phyloP scores from a whole-genome alignment of 495 filamentous ascomycete species.

The Hyphodiscus hymeniophilus region DNA sequence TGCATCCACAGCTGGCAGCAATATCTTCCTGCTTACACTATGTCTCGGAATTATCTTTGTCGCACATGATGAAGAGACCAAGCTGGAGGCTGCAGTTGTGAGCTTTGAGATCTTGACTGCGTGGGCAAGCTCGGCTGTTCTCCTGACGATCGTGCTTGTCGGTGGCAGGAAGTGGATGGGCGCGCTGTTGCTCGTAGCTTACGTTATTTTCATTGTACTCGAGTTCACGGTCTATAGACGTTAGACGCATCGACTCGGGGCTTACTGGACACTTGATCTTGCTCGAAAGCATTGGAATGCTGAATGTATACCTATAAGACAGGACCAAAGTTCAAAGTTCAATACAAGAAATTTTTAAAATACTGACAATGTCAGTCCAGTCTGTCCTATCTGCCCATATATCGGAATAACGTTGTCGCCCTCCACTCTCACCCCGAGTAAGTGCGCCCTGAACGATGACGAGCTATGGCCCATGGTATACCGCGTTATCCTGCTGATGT shows the following conservation, averaged over 20 bases:
- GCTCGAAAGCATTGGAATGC: too few relatives aligned
- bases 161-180: slow-evolving; percentile 31
- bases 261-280: too few relatives aligned
- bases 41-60: slow-evolving; percentile 38
- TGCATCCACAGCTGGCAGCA: slow-evolving; percentile 46
- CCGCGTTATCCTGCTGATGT: too few relatives aligned
- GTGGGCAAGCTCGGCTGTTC: slow-evolving; percentile 27
- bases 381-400: too few relatives aligned
- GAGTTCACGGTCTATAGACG: slow-evolving; percentile 27
- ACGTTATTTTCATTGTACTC: slow-evolving; percentile 31
- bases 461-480: too few relatives aligned
- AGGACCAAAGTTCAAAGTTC: too few relatives aligned
- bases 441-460: too few relatives aligned
- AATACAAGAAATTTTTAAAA: too few relatives aligned
- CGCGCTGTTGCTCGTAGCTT: slow-evolving; percentile 27
- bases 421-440: too few relatives aligned
- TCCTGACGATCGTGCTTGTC: slow-evolving; percentile 27
- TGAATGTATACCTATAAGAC: too few relatives aligned
- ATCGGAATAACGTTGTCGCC: too few relatives aligned
- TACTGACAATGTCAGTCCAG: too few relatives aligned
- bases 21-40: slow-evolving; percentile 45
- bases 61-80: slow-evolving; percentile 15
- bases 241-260: not conserved
- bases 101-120: slow-evolving; percentile 29
- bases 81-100: slow-evolving; percentile 17